phyloP scores from a whole-genome alignment of 2,329 filamentous ascomycete genomes.

The Knufia petricola region DNA sequence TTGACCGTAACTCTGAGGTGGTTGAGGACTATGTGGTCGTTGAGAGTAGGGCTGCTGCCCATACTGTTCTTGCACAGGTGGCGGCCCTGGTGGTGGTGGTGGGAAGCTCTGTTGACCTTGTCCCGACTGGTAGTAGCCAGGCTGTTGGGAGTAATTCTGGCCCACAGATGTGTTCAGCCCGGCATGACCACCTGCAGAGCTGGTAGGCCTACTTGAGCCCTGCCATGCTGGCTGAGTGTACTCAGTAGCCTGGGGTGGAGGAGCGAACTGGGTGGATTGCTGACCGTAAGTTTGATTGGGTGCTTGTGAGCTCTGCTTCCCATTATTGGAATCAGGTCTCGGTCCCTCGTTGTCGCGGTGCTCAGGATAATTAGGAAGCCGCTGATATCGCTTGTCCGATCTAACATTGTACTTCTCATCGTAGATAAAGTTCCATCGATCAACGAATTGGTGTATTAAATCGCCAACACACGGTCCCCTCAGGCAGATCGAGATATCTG shows the following conservation, averaged over 20 bases:
- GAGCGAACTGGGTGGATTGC: conserved; percentile 6
- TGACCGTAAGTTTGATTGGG: neutral
- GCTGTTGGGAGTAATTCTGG: neutral
- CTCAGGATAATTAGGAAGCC: conserved; percentile 10
- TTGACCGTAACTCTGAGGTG: conserved; percentile 1
- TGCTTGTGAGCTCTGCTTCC: neutral
- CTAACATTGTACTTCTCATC: conserved; percentile 65
- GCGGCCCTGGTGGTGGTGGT: conserved; percentile 15
- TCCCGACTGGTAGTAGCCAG: conserved; percentile 4
- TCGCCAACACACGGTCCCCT: conserved; percentile 66
- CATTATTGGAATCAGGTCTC: neutral
- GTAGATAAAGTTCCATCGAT: conserved; percentile 89
- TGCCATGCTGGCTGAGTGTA: conserved; percentile 22
- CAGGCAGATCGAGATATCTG: conserved; percentile 70
- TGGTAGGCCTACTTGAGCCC: conserved; percentile 16
- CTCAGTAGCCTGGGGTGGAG: conserved; percentile 20
- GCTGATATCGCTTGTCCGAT: conserved; percentile 41
- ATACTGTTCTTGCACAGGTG: conserved; percentile 6
- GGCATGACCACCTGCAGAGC: conserved; percentile 11
- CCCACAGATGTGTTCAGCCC: neutral
- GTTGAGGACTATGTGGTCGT: neutral
- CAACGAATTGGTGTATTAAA: conserved; percentile 66
- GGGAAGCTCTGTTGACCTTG: conserved; percentile 12
- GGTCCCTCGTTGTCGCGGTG: conserved; percentile 6
- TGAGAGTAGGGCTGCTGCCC: neutral